Base-by-base conservation (phyloP, 176 grass and related monocot genomes). In the Aechmea fasciata region DNA sequence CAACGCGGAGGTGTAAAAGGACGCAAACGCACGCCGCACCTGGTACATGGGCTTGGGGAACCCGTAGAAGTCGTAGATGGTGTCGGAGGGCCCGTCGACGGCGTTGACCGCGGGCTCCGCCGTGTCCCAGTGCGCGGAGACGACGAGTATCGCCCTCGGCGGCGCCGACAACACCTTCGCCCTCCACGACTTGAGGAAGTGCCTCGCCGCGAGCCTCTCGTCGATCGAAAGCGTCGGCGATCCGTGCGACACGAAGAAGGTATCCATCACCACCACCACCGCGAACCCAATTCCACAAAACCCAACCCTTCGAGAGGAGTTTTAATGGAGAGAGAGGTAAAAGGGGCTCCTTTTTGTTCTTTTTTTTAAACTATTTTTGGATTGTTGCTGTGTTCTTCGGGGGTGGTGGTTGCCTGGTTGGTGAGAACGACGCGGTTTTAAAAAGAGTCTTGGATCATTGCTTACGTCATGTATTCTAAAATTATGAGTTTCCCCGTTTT, bases 231-330 rank as follows among this genome's bases (percentile, higher is more conserved):
- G 71, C 51, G 52, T 68, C 22, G 65, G 75, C 19, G 55, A 71
- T 11, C 76, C 76, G 9, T 79, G 82, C 1, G 82, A 73, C 22
- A 84, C 13, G 65, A 79, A 84, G 70, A 84, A 79, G 3, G 82
- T 79, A 52, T 84, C 81, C 81, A 83, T 78, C 54, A 59, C n/a
- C 14, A n/a, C 52, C 15, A 12, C 52, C 52, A 14, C 52, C 52
- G 2, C 52, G 15, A 14, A 55, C 52, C 52, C 11, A 55, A 55
- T 41, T 26, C 25, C 25, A 26, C 25, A 26, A 26, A 26, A 26
- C 2, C 25, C 25, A 26, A 26, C 2, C 25, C 25, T 26, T 41
- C 33, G 33, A 41, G 4, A 7, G 4, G 33, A 7, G 4, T 1
- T 41, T 41, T 41, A 41, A 41, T 41, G 33, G 33, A 7, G 33